Base-by-base conservation (phyloP, 352 stramenopile species). In the Globisporangium lucens region DNA sequence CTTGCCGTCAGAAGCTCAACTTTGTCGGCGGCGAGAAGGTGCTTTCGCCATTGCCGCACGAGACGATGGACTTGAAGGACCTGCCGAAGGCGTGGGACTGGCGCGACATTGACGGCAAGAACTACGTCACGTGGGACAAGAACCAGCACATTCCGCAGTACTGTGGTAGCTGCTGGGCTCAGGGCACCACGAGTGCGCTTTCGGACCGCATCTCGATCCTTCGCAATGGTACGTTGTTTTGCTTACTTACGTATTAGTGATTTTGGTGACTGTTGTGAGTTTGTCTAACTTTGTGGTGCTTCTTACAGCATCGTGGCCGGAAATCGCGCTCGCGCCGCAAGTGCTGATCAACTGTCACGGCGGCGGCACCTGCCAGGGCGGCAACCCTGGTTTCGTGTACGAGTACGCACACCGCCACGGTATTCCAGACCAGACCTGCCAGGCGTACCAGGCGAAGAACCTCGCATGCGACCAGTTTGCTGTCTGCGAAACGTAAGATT, bases 91-190 rank as follows among this genome's bases (percentile, higher is more conserved):
- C 59, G 20, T 99, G 98, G 83, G 93, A 97, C 75, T 99, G 97
- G 96, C 89, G 93, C 55, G 91, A 99, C 71, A 78, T 99, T 1
- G 83, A 98, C 69, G 96, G 97, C 56, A 92, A 85, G 69, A 97
- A 90, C 77, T 99, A 96, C 74, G 84, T 98, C 22, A 99, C 97
- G n/a, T 98, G 96, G 83, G 94, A 97, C 75, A 96, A 99, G 71
- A 99, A 99, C 80, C 98, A 99, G 75, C 98, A 99, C 77, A 98
- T 99, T 64, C 97, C 97, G 30, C 74, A 89, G 53, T 97, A 97
- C 75, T 97, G 93, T 61, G 90, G 90, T n/a, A 96, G 87, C 55
- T 98, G 91, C 79, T 98, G 93, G 93, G 90, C 91, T 0, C 90
- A 97, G 41, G 91, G 87, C 35, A 94, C 90, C 12, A 96, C 89